A percentile compares a stretch with the other conserved stretches of the same genome.
phyloP scores from a whole-genome alignment of 164 flowering plant species.

The Vitis rupestris region DNA sequence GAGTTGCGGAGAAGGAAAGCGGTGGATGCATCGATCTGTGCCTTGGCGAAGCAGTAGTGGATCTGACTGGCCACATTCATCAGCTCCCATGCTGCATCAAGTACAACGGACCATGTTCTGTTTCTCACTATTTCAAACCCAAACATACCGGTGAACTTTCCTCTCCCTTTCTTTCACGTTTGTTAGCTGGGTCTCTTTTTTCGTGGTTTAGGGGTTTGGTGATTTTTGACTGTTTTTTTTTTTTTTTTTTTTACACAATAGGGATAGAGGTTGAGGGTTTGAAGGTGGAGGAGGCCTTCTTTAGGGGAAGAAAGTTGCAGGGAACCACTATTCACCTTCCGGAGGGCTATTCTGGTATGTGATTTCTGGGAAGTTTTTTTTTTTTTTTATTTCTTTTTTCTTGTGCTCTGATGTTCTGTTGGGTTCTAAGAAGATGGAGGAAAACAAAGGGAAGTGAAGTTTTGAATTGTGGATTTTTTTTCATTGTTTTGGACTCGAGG shows the following conservation, averaged over 20 bases:
- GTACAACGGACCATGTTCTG: conserved; percentile 60
- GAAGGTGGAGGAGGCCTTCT: conserved; percentile 65
- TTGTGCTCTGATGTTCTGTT: neutral
- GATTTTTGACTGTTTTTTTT: neutral
- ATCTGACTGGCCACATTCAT: conserved; percentile 67
- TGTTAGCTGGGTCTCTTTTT: neutral
- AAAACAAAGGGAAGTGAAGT: neutral
- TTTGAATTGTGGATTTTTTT: neutral
- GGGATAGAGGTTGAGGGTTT: conserved; percentile 72
- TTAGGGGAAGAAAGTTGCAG: conserved; percentile 89
- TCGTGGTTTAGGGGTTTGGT: neutral
- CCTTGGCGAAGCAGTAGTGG: conserved; percentile 20
- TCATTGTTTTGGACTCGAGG: too few relatives aligned
- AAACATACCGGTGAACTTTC: conserved; percentile 23
- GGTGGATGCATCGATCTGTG: conserved; percentile 34
- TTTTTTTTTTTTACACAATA: conserved; percentile 8
- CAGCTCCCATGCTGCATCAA: conserved; percentile 92
- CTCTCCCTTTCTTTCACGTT: neutral
- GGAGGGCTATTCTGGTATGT: conserved; percentile 66
- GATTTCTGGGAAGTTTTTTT: neutral
- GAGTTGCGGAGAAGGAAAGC: conserved; percentile 23
- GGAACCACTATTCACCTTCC: conserved; percentile 72
- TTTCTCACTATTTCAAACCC: conserved; percentile 88
- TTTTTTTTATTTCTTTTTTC: neutral
- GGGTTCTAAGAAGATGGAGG: too few relatives aligned